Percentiles rank a stretch among this genome's conserved stretches.
phyloP scores from a whole-genome alignment of 2,329 filamentous ascomycete genomes.

The Purpureocillium takamizusanense region DNA sequence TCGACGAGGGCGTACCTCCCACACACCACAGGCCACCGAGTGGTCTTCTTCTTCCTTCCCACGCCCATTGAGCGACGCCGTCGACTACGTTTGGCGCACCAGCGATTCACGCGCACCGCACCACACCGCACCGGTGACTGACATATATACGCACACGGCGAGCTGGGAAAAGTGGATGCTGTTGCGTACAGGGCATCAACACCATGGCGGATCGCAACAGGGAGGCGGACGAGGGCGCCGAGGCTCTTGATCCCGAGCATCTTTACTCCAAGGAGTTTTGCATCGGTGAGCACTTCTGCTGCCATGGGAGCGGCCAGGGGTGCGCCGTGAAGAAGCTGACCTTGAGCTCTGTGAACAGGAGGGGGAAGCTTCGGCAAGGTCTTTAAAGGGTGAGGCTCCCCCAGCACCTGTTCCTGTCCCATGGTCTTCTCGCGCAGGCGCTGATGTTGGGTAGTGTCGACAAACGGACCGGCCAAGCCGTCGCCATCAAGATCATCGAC shows the following conservation, averaged over 20 bases:
- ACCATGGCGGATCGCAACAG: constrained; percentile 40
- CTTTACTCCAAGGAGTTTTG: constrained; percentile 91
- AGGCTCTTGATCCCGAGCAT: constrained; percentile 68
- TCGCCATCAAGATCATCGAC: constrained; percentile 97
- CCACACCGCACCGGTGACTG: no score
- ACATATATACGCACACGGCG: no score
- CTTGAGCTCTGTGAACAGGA: constrained; percentile 39
- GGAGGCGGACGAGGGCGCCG: constrained; percentile 37
- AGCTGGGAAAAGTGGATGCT: no score
- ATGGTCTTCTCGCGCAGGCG: no score
- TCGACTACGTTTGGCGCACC: no score
- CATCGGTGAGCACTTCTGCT: constrained; percentile 51
- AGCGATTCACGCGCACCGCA: no score
- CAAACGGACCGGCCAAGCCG: constrained; percentile 83
- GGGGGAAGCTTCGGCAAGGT: constrained; percentile 98
- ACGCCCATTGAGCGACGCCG: no score
- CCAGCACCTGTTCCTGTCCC: no score
- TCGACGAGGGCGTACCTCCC: no score
- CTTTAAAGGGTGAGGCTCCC: constrained; percentile 76
- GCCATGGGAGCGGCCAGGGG: no score
- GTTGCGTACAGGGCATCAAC: background rate
- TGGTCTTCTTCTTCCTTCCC: no score
- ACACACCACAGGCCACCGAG: no score
- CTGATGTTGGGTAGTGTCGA: constrained; percentile 58
- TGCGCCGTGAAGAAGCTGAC: background rate